Base-by-base conservation (phyloP, 495 filamentous ascomycete genomes). In the Copromyces sp. region DNA sequence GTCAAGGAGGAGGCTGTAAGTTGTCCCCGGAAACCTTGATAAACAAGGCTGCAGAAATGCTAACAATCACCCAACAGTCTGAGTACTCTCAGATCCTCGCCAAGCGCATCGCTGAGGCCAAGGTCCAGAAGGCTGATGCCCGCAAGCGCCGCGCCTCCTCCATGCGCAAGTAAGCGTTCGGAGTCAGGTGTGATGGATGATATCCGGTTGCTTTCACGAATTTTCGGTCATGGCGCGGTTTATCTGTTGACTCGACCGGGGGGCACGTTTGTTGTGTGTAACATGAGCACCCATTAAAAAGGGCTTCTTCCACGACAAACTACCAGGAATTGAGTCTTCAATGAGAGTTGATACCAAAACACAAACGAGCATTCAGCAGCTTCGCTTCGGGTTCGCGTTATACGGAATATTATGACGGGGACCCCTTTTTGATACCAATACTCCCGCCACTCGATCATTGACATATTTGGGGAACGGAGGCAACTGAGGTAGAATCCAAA, bases 1-100 rank as follows among this genome's bases (percentile, higher is more conserved):
- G 89, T 91, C 83, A 97, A 96, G 88, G 96, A 99, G 85, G 95
- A 95, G 88, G 96, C 95, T 38, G 95, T 99, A 96, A 80, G 94
- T 91, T 78, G 42, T 47, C 32, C 59, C 40, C 20, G 4, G 17
- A 70, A 44, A 53, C 29, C 14, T 16, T 29, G 70, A 41, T 5
- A 14, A 35, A 35, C 8, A 44, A 39, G 35, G 6, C 20, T 29
- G 11, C 20, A 29, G 47, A 44, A 41, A 74, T 78, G 73, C 78
- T 83, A 75, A 87, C 87, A 81, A 73, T 53, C 45, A 17, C 40
- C 77, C 35, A 37, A 73, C 70, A 91, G 92, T 94, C 91, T 85
- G 95, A 98, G 85, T 99, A 99, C 84, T 89, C 94, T 75, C 87
- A 92, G 84, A 86, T 98, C 84, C 88, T 98, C 70, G 92, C 94